A percentile compares a stretch with the other conserved stretches of the same genome.
Conservation (phyloP, 768 basidiomycete genomes). For the Leucocoprinus leucothites region DNA sequence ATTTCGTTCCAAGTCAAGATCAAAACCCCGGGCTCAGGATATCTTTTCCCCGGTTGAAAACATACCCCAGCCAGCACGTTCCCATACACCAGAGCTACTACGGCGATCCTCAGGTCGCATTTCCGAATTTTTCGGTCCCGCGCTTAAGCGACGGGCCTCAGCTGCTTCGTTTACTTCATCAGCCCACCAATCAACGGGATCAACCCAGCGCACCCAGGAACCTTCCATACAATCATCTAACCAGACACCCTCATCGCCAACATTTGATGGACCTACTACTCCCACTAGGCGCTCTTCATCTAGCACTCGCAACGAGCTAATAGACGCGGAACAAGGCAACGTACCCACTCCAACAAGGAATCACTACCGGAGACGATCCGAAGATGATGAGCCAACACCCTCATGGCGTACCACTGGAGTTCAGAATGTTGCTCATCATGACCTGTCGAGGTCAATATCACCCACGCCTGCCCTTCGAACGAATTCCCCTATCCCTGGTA, state of each 20-base stretch:
- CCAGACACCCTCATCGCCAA: background rate
- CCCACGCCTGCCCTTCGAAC: constrained; percentile 21
- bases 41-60: constrained; percentile 18
- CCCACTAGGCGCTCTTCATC: constrained; percentile 5
- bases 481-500: constrained; percentile 30
- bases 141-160: constrained; percentile 22
- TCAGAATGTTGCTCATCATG: background rate
- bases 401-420: background rate
- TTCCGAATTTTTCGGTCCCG: constrained; percentile 32
- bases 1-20: constrained; percentile 14
- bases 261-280: background rate
- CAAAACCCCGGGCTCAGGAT: constrained; percentile 38
- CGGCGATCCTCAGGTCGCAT: constrained; percentile 35
- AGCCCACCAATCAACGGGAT: background rate
- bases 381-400: constrained; percentile 1
- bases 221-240: background rate
- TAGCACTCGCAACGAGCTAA: background rate
- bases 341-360: background rate
- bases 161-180: constrained; percentile 24
- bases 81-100: constrained; percentile 22
- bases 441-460: constrained; percentile 8
- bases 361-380: background rate
- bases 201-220: constrained; percentile 1
- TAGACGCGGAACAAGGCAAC: background rate
- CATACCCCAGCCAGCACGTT: constrained; percentile 13